These are phyloP conservation scores for Breviolum minutum DNA, from an alignment of 73 alveolate genomes.

Conservation along the genomic window DNA sequence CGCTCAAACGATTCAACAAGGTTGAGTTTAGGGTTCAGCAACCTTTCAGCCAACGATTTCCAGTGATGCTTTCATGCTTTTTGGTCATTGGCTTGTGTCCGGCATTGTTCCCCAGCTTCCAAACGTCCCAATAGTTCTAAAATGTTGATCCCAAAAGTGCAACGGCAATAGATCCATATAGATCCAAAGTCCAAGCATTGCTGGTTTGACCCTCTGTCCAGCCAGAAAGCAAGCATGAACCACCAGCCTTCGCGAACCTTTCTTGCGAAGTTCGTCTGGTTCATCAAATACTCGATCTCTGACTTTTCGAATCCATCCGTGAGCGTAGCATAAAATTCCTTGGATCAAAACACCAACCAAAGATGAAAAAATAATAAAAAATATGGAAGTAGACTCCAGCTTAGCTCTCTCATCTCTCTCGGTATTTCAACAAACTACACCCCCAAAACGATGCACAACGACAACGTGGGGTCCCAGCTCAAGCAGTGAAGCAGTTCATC, in stretches of 20 bases:
- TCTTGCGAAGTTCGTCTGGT: slow-evolving; percentile 6
- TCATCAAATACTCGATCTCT: slow-evolving; percentile 18
- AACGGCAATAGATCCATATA: too few relatives aligned
- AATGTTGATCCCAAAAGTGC: too few relatives aligned
- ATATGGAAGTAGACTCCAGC: not conserved
- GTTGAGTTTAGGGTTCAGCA: not conserved
- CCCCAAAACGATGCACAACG: not conserved
- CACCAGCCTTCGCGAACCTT: slow-evolving; percentile 27
- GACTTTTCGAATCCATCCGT: slow-evolving; percentile 34
- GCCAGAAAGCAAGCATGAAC: too few relatives aligned
- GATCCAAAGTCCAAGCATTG: too few relatives aligned
- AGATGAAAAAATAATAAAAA: not conserved
- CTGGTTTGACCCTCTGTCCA: too few relatives aligned
- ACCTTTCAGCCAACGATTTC: too few relatives aligned
- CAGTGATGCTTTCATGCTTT: too few relatives aligned
- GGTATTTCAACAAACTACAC: not conserved
- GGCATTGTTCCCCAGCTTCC: too few relatives aligned
- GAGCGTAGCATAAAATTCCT: slow-evolving; percentile 62
- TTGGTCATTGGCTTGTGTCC: too few relatives aligned
- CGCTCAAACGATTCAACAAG: not conserved
- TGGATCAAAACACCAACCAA: not conserved
- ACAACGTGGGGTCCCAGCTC: not conserved
- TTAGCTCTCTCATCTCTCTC: too few relatives aligned
- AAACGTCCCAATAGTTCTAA: too few relatives aligned
- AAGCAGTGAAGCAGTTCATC: not conserved